Conservation (phyloP, 164 flowering plant genomes). For the Macadamia tetraphylla region DNA sequence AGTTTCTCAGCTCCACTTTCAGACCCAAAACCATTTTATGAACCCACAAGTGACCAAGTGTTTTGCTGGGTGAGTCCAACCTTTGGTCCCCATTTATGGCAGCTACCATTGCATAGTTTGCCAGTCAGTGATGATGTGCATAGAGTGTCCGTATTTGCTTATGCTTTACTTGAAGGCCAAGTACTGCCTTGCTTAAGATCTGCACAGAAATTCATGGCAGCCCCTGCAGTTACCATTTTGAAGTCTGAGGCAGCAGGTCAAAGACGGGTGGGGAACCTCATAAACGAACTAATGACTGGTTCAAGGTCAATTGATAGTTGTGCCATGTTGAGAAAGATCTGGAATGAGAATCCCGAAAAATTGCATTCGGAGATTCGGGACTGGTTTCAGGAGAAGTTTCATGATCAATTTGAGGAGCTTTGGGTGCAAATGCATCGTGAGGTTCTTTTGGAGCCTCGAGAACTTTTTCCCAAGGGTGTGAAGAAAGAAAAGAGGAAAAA, state of each 20-base stretch:
- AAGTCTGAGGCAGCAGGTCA: constrained; percentile 62
- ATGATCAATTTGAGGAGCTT: constrained; percentile 39
- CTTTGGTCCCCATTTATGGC: constrained; percentile 79
- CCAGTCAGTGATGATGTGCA: constrained; percentile 37
- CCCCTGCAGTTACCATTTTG: constrained; percentile 49
- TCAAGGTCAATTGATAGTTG: constrained; percentile 46
- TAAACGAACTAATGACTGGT: constrained; percentile 34
- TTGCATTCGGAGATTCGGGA: constrained; percentile 49
- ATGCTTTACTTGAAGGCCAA: constrained; percentile 73
- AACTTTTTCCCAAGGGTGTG: constrained; percentile 41
- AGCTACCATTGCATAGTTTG: constrained; percentile 53
- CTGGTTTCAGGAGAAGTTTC: constrained; percentile 69
- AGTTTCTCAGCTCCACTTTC: constrained; percentile 62
- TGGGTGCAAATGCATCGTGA: constrained; percentile 74
- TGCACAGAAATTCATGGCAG: constrained; percentile 43
- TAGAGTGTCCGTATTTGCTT: constrained; percentile 61
- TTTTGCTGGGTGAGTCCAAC: constrained; percentile 52
- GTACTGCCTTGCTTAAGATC: constrained; percentile 73
- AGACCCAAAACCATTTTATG: constrained; percentile 75
- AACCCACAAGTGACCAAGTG: constrained; percentile 50
- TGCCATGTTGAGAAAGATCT: constrained; percentile 43
- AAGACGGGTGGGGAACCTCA: constrained; percentile 68
- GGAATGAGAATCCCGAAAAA: constrained; percentile 57
- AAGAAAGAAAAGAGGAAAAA: constrained; percentile 23
- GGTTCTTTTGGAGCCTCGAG: constrained; percentile 35